A percentile compares a stretch with the other conserved stretches of the same genome.
phyloP scores from a whole-genome alignment of 2,329 filamentous ascomycete species.

The Aspergillus latus region DNA sequence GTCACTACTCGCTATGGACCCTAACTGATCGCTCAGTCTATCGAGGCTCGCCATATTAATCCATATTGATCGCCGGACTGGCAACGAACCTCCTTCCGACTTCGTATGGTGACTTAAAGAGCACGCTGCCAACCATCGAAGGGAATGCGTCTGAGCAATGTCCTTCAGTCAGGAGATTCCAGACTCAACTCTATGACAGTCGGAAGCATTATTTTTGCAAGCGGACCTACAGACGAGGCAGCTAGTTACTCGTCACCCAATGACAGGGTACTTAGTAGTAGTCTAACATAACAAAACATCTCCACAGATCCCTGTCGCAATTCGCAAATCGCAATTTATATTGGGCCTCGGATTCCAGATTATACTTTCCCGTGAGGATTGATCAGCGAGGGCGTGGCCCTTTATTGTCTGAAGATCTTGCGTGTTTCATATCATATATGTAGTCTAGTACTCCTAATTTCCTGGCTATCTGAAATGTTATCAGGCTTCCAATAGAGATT shows the following conservation, averaged over 20 bases:
- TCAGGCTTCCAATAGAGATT: not conserved
- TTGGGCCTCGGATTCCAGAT: constrained; percentile 1
- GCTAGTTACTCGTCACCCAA: too few relatives aligned
- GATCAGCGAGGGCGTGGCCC: constrained; percentile 2
- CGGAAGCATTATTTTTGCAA: not conserved
- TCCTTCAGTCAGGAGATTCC: not conserved
- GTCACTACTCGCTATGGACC: not conserved
- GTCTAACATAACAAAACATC: not conserved
- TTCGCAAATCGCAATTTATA: constrained; percentile 6
- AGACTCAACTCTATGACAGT: not conserved
- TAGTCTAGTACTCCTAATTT: not conserved
- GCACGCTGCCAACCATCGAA: not conserved
- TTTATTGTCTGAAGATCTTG: constrained; percentile 12
- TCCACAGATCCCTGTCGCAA: constrained; percentile 15
- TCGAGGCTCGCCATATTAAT: not conserved
- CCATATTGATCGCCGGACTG: not conserved
- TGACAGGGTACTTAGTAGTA: too few relatives aligned
- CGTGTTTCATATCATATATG: not conserved
- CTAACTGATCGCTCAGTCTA: not conserved
- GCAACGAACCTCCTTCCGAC: not conserved
- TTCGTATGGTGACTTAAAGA: not conserved
- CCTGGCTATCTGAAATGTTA: not conserved
- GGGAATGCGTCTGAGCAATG: constrained; percentile 6
- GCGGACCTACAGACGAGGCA: not conserved
- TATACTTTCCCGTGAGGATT: not conserved